Conservation (phyloP, 2,329 filamentous ascomycete species). For the Mycocentrospora acerina region DNA sequence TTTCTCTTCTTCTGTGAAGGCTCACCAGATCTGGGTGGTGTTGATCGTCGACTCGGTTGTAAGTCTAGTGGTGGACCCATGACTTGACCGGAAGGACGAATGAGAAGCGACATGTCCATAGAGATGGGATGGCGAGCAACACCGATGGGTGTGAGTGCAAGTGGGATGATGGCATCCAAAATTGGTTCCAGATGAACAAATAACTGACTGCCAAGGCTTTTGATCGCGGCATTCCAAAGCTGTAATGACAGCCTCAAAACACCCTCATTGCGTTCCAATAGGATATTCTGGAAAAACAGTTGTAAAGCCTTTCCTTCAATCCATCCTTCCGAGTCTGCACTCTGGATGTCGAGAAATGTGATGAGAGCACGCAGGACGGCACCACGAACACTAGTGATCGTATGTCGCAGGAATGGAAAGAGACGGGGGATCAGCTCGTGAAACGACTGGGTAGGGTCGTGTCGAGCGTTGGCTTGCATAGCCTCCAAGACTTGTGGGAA, state of each 20-base stretch:
- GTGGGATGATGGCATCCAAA: conserved; percentile 76
- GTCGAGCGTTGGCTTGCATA: conserved; percentile 82
- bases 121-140: conserved; percentile 87
- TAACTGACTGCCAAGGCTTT: conserved; percentile 66
- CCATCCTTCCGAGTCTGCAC: conserved; percentile 81
- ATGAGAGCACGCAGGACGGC: conserved; percentile 89
- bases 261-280: conserved; percentile 85
- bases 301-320: conserved; percentile 86
- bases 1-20: conserved; percentile 75
- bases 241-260: conserved; percentile 82
- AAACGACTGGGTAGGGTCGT: conserved; percentile 86
- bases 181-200: conserved; percentile 73
- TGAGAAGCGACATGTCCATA: conserved; percentile 86
- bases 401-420: conserved; percentile 94
- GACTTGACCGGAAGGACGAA: conserved; percentile 86
- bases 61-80: conserved; percentile 59
- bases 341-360: conserved; percentile 87
- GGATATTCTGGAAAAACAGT: conserved; percentile 89
- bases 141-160: conserved; percentile 88
- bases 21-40: conserved; percentile 40
- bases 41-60: conserved; percentile 30
- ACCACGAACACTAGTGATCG: conserved; percentile 91
- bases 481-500: conserved; percentile 90
- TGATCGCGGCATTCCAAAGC: conserved; percentile 80
- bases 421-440: conserved; percentile 87